These are phyloP conservation scores for Lactuca sativa DNA, from an alignment of 129 eudicot genomes.

Conservation along the genomic window DNA sequence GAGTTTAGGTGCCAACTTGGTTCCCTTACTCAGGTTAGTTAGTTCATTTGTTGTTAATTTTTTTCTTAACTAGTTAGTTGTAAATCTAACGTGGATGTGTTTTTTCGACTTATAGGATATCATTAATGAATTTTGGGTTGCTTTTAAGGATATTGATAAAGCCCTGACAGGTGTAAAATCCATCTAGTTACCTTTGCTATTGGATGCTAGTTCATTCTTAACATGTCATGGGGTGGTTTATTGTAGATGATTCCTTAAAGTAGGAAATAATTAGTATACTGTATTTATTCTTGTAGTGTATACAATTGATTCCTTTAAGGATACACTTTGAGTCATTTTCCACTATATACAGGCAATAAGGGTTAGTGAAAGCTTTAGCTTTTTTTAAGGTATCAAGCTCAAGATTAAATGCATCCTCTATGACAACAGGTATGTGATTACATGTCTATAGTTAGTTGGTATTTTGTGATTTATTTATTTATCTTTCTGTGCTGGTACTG, in stretches of 20 bases:
- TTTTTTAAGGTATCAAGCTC: constrained; percentile 84
- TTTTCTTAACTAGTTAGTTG: neutral
- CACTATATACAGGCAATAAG: constrained; percentile 61
- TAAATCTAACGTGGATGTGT: neutral
- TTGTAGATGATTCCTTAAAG: constrained; percentile 4
- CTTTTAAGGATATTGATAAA: constrained; percentile 95
- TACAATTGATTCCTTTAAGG: neutral
- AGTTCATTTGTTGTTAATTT: neutral
- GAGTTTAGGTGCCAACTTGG: constrained; percentile 99
- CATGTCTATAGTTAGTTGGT: constrained; percentile 35
- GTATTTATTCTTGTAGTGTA: neutral
- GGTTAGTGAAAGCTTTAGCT: constrained; percentile 77
- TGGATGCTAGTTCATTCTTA: constrained; percentile 68
- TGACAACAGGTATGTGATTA: constrained; percentile 54
- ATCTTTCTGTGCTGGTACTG: constrained; percentile 21
- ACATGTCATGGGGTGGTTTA: constrained; percentile 91
- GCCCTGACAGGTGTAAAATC: constrained; percentile 90
- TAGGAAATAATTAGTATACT: too few relatives aligned
- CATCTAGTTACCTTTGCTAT: constrained; percentile 85
- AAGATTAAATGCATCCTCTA: constrained; percentile 44
- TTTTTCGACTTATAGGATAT: constrained; percentile 59
- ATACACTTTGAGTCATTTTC: constrained; percentile 5
- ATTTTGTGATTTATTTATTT: constrained; percentile 4
- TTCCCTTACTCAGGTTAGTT: constrained; percentile 89
- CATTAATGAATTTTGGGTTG: constrained; percentile 83